A percentile compares a stretch with the other conserved stretches of the same genome.
These are phyloP conservation scores for Penicillium janthinellum DNA, from an alignment of 2,329 filamentous ascomycete genomes.

Conservation along the genomic window DNA sequence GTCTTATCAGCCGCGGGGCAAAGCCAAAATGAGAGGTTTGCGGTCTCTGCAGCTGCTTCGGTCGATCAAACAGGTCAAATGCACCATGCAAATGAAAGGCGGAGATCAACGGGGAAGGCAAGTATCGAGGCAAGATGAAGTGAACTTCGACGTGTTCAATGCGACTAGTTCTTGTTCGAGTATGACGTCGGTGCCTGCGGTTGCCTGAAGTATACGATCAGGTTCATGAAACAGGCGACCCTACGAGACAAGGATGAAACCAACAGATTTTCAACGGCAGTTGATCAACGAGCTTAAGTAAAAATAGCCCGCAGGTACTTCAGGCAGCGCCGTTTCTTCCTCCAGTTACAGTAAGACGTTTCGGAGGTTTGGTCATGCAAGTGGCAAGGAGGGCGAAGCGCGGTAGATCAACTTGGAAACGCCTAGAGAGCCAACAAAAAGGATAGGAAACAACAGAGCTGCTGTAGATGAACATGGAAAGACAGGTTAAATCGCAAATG, in stretches of 20 bases:
- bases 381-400: conserved; percentile 20
- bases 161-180: not conserved
- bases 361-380: conserved; percentile 22
- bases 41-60: not conserved
- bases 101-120: conserved; percentile 2
- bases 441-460: no score
- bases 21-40: not conserved
- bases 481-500: not conserved
- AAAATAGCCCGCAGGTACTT: conserved; percentile 19
- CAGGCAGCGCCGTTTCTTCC: conserved; percentile 20
- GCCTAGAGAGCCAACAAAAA: not conserved
- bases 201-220: conserved; percentile 5
- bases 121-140: not conserved
- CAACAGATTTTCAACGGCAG: not conserved
- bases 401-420: conserved; percentile 6
- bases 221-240: conserved; percentile 1
- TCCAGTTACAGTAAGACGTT: conserved; percentile 4
- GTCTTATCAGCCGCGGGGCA: conserved; percentile 25
- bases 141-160: conserved; percentile 2
- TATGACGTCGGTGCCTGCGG: conserved; percentile 12
- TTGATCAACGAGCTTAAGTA: conserved; percentile 3
- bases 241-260: not conserved
- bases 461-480: no score
- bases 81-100: not conserved
- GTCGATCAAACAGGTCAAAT: not conserved